phyloP scores from a whole-genome alignment of 2,329 filamentous ascomycete species.

The Lecanosticta acicola region DNA sequence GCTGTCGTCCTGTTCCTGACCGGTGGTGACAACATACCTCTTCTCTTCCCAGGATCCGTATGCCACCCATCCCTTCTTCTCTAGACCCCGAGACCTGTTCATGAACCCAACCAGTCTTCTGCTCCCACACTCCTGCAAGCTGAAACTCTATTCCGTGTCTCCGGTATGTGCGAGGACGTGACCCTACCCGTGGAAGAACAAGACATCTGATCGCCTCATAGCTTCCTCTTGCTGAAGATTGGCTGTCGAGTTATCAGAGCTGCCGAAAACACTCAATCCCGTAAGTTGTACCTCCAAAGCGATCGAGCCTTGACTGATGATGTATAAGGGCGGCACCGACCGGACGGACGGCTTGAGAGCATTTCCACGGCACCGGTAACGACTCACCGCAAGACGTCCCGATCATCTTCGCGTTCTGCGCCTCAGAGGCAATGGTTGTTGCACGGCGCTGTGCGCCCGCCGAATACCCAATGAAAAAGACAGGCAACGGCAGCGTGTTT shows the following conservation, averaged over 20 bases:
- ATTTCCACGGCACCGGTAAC: background rate
- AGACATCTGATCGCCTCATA: background rate
- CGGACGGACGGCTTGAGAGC: background rate
- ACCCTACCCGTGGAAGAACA: background rate
- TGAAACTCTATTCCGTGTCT: background rate
- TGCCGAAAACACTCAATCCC: no score
- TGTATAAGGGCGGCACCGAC: no score
- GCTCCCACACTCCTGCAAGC: background rate
- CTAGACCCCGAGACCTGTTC: no score
- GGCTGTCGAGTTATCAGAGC: background rate
- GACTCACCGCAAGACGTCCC: background rate
- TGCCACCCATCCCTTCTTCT: slow-evolving; percentile 2
- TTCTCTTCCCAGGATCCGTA: background rate
- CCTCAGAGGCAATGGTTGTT: background rate
- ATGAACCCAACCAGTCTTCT: background rate
- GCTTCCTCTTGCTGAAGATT: background rate
- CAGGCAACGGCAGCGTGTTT: background rate
- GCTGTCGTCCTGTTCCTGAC: background rate
- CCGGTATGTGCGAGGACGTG: background rate
- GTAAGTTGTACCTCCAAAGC: no score
- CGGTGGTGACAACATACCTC: background rate
- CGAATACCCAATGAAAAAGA: background rate
- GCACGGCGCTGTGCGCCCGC: background rate
- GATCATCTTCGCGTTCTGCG: background rate
- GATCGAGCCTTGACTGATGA: no score